Evolutionary conservation across 2,329 filamentous ascomycete genomes (phyloP), one percentile per base, ranked within the genome.

Genomic region (Verticillium dahliae): DNA sequence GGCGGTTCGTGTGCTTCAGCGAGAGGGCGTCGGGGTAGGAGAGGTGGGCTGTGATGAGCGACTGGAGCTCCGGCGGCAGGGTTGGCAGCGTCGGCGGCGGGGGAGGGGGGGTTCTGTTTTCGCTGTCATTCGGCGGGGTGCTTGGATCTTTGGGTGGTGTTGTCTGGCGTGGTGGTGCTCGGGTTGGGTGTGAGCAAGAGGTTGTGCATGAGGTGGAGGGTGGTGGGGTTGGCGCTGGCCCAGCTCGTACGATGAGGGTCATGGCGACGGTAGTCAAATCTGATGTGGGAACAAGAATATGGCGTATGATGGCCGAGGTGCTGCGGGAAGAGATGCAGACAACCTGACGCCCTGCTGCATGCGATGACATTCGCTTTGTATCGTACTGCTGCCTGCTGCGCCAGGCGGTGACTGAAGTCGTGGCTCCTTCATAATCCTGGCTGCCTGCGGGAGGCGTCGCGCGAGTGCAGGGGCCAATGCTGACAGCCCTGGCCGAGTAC

Each of bases 11-110:
- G 70, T 90, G 87, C 69, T 90, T 90, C 15, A 91, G 75, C 0
- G 87, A 88, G 1, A 91, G 79, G 0, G 89, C 88, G 64, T 91
- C 88, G 0, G 89, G 89, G 64, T 91, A 91, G 37, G 81, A 81
- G 62, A 91, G 83, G 60, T 84, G 76, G 11, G 78, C 70, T 37
- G 83, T 77, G 61, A 91, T 86, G 58, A 85, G 78, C 1, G 88
- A 71, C 66, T 90, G 88, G n/a, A 91, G 78, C 68, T 91, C 89
- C 0, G 85, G 78, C 1, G 89, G 89, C 2, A 91, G 76, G 15
- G 74, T 72, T 70, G 80, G 76, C 38, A 88, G 69, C n/a, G 68
- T 69, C 50, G 62, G 27, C 35, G 22, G 27, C 14, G 57, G 39
- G 14, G 38, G 57, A 6, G 11, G 54, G 31, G 54, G 10, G 14